Evolutionary conservation across 148 eudicot genomes (phyloP).

Genomic region (Vaccinium vitisidaea): DNA sequence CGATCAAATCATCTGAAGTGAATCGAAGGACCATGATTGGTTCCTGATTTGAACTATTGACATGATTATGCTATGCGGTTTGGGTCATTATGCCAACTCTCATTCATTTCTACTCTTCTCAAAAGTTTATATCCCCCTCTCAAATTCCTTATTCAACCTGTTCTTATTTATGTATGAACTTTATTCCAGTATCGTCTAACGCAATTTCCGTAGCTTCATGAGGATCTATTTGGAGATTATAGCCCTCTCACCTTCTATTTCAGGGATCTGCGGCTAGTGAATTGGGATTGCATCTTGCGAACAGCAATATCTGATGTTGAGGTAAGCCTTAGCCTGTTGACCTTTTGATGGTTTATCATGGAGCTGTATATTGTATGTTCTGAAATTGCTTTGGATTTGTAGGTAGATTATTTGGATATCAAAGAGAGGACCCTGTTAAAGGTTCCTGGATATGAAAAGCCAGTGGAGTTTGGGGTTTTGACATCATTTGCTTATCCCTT

Average conservation of each 20-base stretch:
- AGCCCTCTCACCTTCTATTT: conserved; percentile 16
- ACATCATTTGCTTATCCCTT: conserved; percentile 91
- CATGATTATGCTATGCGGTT: neutral
- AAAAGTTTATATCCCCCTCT: neutral
- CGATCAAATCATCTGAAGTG: neutral
- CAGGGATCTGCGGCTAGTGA: conserved; percentile 82
- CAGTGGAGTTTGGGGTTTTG: conserved; percentile 83
- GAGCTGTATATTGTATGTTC: neutral
- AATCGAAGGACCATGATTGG: neutral
- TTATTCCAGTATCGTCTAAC: neutral
- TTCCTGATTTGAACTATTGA: neutral
- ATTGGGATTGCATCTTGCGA: conserved; percentile 92
- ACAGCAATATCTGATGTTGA: conserved; percentile 97
- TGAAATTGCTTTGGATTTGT: conserved; percentile 23
- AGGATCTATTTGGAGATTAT: neutral
- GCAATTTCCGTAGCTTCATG: neutral
- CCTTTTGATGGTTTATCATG: neutral
- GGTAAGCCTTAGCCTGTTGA: conserved; percentile 34
- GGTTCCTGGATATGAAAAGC: conserved; percentile 79
- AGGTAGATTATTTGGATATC: conserved; percentile 86
- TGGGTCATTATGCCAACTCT: neutral
- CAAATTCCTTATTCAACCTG: neutral
- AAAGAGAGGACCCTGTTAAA: conserved; percentile 68
- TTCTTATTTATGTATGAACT: neutral
- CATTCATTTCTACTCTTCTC: neutral